Evolutionary conservation across 2,329 filamentous ascomycete species (phyloP), one percentile per base, ranked within the genome.

Genomic region (Falciphora oryzae): DNA sequence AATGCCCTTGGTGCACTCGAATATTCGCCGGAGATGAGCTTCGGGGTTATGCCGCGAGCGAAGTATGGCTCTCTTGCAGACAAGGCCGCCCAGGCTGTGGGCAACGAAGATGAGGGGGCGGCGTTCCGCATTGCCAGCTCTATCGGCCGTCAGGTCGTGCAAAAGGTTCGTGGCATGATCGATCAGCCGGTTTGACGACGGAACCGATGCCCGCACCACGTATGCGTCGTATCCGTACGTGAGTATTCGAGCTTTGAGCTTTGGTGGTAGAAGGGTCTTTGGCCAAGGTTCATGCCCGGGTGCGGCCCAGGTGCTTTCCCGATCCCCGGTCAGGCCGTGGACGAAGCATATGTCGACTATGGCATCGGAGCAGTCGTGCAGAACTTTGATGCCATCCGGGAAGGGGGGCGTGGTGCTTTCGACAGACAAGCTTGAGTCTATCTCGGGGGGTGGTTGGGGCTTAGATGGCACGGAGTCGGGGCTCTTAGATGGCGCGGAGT

Each of bases 191-290:
- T 73, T 73, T 8, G 65, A 59, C n/a, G 69, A 68, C 16, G 69
- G 68, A 25, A 67, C 68, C 7, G 27, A 57, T 60, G 31, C 66
- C 28, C 66, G 64, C 27, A 68, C 58, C 0, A 76, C 63, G 28
- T 75, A 72, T 25, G 73, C 73, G 44, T 77, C 72, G 66, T 80
- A 80, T n/a, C 78, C 77, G 35, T 73, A 79, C 0, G 76, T 76
- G 27, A 79, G 70, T 4, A 79, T 69, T 16, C 77, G 74, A 27
- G 74, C 74, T 1, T 66, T 71, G 38, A 79, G 65, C 63, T 71
- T 69, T 0, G 59, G 27, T 1, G 75, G 71, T 0, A 79, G 71
- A 28, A 79, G 68, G 0, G 67, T 67, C 63, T 71, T 57, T 0
- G 75, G 75, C 77, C 77, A 79, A 2, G 75, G 73, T n/a, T 60